Evolutionary conservation across 2,329 filamentous ascomycete genomes (phyloP).

Genomic region (Colletotrichum sp.): DNA sequence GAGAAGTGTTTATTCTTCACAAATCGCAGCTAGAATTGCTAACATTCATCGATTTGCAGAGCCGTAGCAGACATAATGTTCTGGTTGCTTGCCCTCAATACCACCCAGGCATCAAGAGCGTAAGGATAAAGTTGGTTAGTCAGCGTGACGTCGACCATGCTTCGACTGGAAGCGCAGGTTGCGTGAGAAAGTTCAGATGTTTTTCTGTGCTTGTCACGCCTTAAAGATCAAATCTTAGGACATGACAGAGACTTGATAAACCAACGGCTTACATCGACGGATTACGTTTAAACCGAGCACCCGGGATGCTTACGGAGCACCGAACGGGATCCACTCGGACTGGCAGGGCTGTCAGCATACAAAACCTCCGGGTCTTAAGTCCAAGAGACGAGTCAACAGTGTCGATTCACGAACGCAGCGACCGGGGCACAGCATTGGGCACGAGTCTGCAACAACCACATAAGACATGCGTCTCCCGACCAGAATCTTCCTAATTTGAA

Average conservation of each 20-base stretch:
- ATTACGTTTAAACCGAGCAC: not conserved
- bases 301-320: not conserved
- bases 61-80: rapidly evolving
- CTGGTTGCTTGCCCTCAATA: too few species aligned
- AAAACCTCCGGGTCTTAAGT: not conserved
- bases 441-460: not conserved
- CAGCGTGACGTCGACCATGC: not conserved
- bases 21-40: too few species aligned
- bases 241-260: too few species aligned
- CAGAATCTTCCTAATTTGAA: not conserved
- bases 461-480: not conserved
- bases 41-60: too few species aligned
- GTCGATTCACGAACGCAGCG: not conserved
- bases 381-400: not conserved
- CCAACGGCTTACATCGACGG: not conserved
- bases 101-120: not conserved
- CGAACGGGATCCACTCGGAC: not conserved
- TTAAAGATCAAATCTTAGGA: too few species aligned
- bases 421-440: not conserved
- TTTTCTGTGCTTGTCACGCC: too few species aligned
- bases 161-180: not conserved
- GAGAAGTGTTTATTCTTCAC: not conserved
- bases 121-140: not conserved
- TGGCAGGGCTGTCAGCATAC: not conserved
- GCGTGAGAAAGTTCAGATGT: not conserved